Base-by-base conservation (phyloP, 108 stramenopile species). In the Cyclotella cryptica region DNA sequence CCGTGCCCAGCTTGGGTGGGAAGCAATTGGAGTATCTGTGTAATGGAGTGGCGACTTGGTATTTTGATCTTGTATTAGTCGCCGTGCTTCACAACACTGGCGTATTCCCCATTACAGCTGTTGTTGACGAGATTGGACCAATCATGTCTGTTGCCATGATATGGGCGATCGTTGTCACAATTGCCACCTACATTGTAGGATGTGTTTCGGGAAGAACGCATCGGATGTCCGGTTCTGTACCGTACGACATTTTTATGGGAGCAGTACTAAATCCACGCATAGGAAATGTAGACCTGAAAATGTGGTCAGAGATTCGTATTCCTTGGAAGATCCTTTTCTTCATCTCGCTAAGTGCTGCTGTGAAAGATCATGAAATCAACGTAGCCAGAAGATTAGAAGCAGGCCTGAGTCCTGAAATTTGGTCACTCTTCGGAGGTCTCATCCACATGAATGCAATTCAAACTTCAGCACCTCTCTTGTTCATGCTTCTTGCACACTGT, bases 191-290 rank as follows among this genome's bases (percentile, higher is more conserved):
- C 24, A 43, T 64, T 13, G 79, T 76, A 24, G 74, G 75, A 41
- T 18, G 27, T 45, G 64, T 74, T 17, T 35, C 57, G 10, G 80
- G 72, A 49, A 58, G 53, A n/a, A 71, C 74, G 1, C 74, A 87
- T 77, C 60, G 83, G 15, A 77, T 71, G 75, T 70, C 78, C 21
- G 82, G 83, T 17, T 77, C 73, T 13, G 28, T 81, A 19, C 75
- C 77, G 5, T 84, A 87, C 39, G 88, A 89, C 41, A 61, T 85
- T 28, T 86, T 89, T 57, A 89, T 89, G 88, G 88, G 88, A 15
- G 79, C 77, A 3, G 49, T 79, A 28, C 64, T 89, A 59, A 87
- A 89, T 64, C 88, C 88, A 13, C 81, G 88, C 12, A 61, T 89
- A 45, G 71, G 70, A 7, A 69, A 58, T 28, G 75, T 89, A 13